Percentiles rank a stretch among this genome's conserved stretches.
Conservation (phyloP, 2,329 filamentous ascomycete genomes). For the Talaromyces atroroseus region DNA sequence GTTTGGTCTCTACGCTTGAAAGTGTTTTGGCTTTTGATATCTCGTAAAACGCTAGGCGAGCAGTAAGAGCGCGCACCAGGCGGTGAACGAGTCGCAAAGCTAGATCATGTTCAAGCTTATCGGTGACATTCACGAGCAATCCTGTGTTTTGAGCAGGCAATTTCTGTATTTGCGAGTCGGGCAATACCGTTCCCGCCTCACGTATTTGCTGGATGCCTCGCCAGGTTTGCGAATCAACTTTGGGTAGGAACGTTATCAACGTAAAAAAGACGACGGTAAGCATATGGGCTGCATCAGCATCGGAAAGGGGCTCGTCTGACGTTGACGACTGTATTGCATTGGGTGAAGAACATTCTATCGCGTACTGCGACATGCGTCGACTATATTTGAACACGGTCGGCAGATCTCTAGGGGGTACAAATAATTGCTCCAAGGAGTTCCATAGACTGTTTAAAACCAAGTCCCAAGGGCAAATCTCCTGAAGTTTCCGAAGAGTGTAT, state of each 20-base stretch:
- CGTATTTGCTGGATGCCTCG: conserved; percentile 39
- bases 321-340: background rate
- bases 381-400: conserved; percentile 16
- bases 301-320: conserved; percentile 30
- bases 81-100: conserved; percentile 47
- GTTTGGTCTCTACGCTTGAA: conserved; percentile 24
- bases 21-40: conserved; percentile 37
- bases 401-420: conserved; percentile 34
- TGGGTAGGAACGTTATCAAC: conserved; percentile 34
- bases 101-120: conserved; percentile 48
- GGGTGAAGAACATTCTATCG: conserved; percentile 17
- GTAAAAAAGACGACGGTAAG: conserved; percentile 34
- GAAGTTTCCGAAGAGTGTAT: conserved; percentile 29
- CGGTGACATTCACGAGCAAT: conserved; percentile 31
- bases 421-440: conserved; percentile 35
- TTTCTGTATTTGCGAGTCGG: conserved; percentile 33
- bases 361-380: conserved; percentile 27
- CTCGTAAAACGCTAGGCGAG: conserved; percentile 46
- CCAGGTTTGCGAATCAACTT: conserved; percentile 33
- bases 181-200: conserved; percentile 33
- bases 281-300: conserved; percentile 36
- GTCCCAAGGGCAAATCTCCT: conserved; percentile 36
- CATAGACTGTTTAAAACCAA: conserved; percentile 39
- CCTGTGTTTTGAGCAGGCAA: conserved; percentile 24
- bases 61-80: conserved; percentile 45